Conservation (phyloP, 345 rosid species). For the Rhizophora mangle region DNA sequence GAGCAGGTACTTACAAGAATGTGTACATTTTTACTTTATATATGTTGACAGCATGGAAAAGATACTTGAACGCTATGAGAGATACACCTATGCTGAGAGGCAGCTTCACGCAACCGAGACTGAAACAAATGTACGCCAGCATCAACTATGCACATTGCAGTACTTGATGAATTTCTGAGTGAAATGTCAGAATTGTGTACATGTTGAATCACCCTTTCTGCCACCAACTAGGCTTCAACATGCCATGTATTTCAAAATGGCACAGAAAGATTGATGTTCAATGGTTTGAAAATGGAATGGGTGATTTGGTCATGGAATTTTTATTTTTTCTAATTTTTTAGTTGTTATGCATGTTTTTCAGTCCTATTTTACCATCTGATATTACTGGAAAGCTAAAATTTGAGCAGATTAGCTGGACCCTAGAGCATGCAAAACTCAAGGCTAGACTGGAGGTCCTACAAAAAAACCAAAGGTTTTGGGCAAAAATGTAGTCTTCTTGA, state of each 20-base stretch:
- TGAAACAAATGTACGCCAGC: constrained; percentile 41
- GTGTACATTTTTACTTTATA: background rate
- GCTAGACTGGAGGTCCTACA: constrained; percentile 82
- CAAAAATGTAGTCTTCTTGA: background rate
- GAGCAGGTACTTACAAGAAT: background rate
- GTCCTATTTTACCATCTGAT: background rate
- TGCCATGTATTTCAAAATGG: background rate
- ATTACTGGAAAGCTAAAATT: background rate
- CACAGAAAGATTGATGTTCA: too few species aligned
- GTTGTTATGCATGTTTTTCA: background rate
- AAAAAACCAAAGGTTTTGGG: constrained; percentile 66
- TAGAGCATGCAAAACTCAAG: constrained; percentile 88
- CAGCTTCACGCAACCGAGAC: constrained; percentile 45
- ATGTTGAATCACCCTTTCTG: background rate
- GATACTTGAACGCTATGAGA: constrained; percentile 87
- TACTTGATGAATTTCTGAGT: background rate
- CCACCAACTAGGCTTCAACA: background rate
- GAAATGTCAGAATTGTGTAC: background rate
- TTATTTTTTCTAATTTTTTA: too few species aligned
- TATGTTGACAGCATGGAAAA: constrained; percentile 74
- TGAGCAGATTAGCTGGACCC: constrained; percentile 68
- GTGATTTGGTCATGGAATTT: too few species aligned
- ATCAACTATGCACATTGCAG: background rate
- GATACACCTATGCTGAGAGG: constrained; percentile 74
- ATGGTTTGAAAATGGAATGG: too few species aligned